A percentile compares a stretch with the other conserved stretches of the same genome.
These are phyloP conservation scores for Herpetomonas tarakana DNA, from an alignment of 208 protist genomes.

Conservation along the genomic window DNA sequence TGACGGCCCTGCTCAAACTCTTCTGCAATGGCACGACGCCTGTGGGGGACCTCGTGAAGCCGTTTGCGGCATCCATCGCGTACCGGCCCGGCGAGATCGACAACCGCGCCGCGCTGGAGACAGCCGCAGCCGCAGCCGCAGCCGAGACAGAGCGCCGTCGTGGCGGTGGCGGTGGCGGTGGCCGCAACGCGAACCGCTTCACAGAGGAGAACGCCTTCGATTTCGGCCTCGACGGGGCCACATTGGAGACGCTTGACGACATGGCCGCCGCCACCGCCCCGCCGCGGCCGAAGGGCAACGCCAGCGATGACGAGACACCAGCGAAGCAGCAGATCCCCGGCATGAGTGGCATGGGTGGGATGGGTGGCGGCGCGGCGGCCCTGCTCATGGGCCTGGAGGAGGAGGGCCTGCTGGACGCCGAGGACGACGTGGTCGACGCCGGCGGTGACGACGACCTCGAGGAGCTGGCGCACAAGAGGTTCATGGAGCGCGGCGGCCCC, in stretches of 20 bases:
- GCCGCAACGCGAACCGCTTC: not conserved
- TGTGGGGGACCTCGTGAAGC: slow-evolving; percentile 32
- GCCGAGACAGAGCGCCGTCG: not conserved
- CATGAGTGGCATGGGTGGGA: too few relatives aligned
- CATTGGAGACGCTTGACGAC: slow-evolving; percentile 34
- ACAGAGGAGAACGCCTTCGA: slow-evolving; percentile 26
- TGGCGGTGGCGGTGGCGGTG: not conserved
- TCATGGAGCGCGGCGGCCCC: not conserved
- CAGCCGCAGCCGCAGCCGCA: not conserved
- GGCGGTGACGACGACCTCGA: slow-evolving; percentile 12
- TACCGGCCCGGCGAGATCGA: slow-evolving; percentile 31
- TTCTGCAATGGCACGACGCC: slow-evolving; percentile 73
- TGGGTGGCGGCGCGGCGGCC: too few relatives aligned
- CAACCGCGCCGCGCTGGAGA: not conserved
- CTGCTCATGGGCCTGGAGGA: not conserved
- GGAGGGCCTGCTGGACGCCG: not conserved
- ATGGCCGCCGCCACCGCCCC: slow-evolving; percentile 8
- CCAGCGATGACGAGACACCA: too few relatives aligned
- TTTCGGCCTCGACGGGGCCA: slow-evolving; percentile 20
- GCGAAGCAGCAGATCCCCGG: too few relatives aligned
- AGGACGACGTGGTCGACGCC: not conserved
- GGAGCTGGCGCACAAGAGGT: not conserved
- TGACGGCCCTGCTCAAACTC: slow-evolving; percentile 44
- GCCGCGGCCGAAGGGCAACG: not conserved
- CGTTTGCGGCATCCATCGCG: slow-evolving; percentile 42